Evolutionary conservation across 805 yeast species (phyloP).

Genomic region (Saccharomyces mikatae): DNA sequence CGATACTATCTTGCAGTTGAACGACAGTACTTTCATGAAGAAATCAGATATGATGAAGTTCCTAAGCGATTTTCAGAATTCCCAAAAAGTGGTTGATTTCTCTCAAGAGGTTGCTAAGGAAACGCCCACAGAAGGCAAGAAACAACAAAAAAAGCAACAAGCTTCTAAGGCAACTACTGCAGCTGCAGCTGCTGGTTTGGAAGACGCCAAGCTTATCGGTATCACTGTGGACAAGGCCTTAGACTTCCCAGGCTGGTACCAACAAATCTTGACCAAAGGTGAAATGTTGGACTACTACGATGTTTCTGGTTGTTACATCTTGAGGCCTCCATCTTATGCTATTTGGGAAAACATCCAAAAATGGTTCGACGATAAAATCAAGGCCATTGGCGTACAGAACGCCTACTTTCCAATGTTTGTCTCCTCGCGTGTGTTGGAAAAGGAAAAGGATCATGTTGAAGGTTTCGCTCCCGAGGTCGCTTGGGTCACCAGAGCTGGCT

Average conservation of each 20-base stretch:
- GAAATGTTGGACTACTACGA: slow-evolving; percentile 98
- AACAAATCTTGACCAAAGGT: slow-evolving; percentile 90
- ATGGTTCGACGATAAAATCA: slow-evolving; percentile 76
- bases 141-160: slow-evolving; percentile 14
- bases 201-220: slow-evolving; percentile 87
- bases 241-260: slow-evolving; percentile 96
- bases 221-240: slow-evolving; percentile 87
- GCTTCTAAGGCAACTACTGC: slow-evolving; percentile 16
- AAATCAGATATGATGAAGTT: slow-evolving; percentile 23
- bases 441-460: slow-evolving; percentile 96
- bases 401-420: slow-evolving; percentile 99
- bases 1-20: slow-evolving; percentile 22
- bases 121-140: slow-evolving; percentile 25
- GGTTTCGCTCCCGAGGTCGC: slow-evolving; percentile 99
- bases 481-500: slow-evolving; percentile 97
- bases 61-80: slow-evolving; percentile 37
- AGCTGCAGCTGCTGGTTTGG: slow-evolving; percentile 41
- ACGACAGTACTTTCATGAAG: slow-evolving; percentile 19
- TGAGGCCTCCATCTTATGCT: slow-evolving; percentile 90
- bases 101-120: slow-evolving; percentile 32
- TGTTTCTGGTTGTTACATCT: slow-evolving; percentile 95
- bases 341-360: slow-evolving; percentile 92
- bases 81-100: slow-evolving; percentile 42
- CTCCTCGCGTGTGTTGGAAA: slow-evolving; percentile 83
- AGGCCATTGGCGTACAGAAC: slow-evolving; percentile 83